Evolutionary conservation across 768 basidiomycete species (phyloP), one percentile per base, ranked within the genome.

Genomic region (Plicaturopsis crispa): DNA sequence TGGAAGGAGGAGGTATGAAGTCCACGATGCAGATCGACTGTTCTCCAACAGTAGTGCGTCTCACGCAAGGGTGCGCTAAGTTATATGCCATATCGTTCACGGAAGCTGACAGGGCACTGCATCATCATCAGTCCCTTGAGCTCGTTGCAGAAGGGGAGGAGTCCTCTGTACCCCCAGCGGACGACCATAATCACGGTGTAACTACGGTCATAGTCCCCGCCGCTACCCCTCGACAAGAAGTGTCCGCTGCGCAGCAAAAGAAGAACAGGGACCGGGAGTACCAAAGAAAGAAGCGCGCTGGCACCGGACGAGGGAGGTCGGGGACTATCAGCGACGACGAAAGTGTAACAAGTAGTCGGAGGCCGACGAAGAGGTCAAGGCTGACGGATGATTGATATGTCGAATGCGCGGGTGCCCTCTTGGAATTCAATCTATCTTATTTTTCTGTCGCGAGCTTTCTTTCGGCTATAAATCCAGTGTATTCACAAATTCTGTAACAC

Each of bases 1-100:
- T 6, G 76, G 72, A 5, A 66, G 85, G 49, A 71, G 81, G 53
- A 80, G 79, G 52, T 76, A 80, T 47, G 86, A 90, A 47, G 72
- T 87, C 41, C 75, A 72, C 44, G 88, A 90, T 40, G 63, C 72
- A 10, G 88, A 91, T 52, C 71, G 88, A 33, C 64, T 89, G 44
- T 91, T 91, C 59, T 87, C 87, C 2, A 81, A 70, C 42, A 89
- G 86, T 60, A 89, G 86, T 48, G 52, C 74, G 21, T 87, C 87
- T 2, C 77, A 74, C 57, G 73, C 75, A 54, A 88, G 83, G 72
- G 87, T 81, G 49, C 33, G 50, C 41, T 17, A 16, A 19, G 24
- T 20, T 41, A 7, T 41, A 5, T 22, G 21, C 19, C 37, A 24
- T 41, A 36, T 34, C 38, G 42, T 21, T 40, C 14, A 36, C 39